Conservation (phyloP, 2,329 filamentous ascomycete genomes). For the Fusarium subtropicale region DNA sequence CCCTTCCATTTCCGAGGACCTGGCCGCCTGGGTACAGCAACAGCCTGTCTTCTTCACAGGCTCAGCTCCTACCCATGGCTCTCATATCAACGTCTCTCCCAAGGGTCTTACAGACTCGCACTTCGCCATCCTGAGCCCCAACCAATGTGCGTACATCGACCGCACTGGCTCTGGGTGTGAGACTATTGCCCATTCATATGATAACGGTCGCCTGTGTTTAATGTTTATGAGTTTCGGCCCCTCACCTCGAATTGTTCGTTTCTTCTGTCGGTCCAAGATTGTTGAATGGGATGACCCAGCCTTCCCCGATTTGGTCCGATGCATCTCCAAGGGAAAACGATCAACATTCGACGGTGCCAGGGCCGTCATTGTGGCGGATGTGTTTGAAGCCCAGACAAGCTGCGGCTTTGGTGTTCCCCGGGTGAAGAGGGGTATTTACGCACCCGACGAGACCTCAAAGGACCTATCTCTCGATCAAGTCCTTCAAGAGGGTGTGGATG, state of each 20-base stretch:
- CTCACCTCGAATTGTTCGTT: conserved; percentile 70
- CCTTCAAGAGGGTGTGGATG: conserved; percentile 42
- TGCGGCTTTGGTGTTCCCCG: conserved; percentile 74
- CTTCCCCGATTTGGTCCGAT: conserved; percentile 62
- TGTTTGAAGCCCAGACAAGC: conserved; percentile 74
- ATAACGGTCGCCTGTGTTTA: conserved; percentile 80
- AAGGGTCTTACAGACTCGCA: conserved; percentile 75
- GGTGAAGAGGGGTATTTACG: conserved; percentile 57
- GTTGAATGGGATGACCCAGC: conserved; percentile 68
- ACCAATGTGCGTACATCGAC: conserved; percentile 76
- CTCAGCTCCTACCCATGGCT: conserved; percentile 74
- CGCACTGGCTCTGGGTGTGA: conserved; percentile 80
- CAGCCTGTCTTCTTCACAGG: conserved; percentile 83
- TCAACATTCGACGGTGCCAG: conserved; percentile 61
- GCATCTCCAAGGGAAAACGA: conserved; percentile 52
- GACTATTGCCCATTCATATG: conserved; percentile 79
- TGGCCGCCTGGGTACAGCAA: conserved; percentile 71
- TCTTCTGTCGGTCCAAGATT: conserved; percentile 70
- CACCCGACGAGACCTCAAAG: conserved; percentile 39
- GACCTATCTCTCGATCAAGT: conserved; percentile 39
- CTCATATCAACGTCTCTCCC: conserved; percentile 81
- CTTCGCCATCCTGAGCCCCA: conserved; percentile 69
- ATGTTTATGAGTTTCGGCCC: conserved; percentile 77
- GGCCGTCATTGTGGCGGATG: conserved; percentile 70
- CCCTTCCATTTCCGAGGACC: conserved; percentile 63